Evolutionary conservation across 495 filamentous ascomycete genomes (phyloP), one percentile per base, ranked within the genome.

Genomic region (Chaetomium cochliodes): DNA sequence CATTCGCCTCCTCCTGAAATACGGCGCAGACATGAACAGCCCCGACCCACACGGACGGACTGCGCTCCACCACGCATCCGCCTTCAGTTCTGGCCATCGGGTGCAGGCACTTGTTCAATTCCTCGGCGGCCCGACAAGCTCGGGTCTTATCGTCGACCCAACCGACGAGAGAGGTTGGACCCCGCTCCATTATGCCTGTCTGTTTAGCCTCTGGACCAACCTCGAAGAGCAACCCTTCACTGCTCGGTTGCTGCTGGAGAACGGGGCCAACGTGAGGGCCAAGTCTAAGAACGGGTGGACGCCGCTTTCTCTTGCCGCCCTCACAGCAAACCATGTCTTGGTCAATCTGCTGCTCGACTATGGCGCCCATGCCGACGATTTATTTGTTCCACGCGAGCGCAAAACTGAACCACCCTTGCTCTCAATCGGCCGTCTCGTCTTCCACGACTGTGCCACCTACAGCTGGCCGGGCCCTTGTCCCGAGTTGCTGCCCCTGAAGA

Each of bases 151-250:
- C 12, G 46, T 70, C 22, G 55, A 70, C 20, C 53, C 55, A 22
- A 49, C 50, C n/a, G 68, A 70, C 33, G 16, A 4, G 2, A 5
- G 30, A 5, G 62, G 60, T 1, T 70, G 68, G 68, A 70, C 68
- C 0, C 68, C 68, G 51, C 65, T 70, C 4, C 68, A 70, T 22
- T 65, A 63, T 30, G 65, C 68, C n/a, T 70, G 65, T 26, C 26
- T 63, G 3, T 70, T 67, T n/a, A 41, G 65, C 4, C 30, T 65
- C 49, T 57, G 46, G 33, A 30, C 3, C 26, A 33, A 58, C 7
- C 46, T 41, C 1, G 25, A 18, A 2, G 50, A 28, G 25, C 65
- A 63, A 18, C 42, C 25, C 8, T 26, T 25, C 1, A 26, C 56
- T 1, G 67, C 55, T 1, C 33, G 41, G 26, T 23, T 60, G 54